Conservation (phyloP, 805 yeast genomes). For the Myxozyma mucilagina region DNA sequence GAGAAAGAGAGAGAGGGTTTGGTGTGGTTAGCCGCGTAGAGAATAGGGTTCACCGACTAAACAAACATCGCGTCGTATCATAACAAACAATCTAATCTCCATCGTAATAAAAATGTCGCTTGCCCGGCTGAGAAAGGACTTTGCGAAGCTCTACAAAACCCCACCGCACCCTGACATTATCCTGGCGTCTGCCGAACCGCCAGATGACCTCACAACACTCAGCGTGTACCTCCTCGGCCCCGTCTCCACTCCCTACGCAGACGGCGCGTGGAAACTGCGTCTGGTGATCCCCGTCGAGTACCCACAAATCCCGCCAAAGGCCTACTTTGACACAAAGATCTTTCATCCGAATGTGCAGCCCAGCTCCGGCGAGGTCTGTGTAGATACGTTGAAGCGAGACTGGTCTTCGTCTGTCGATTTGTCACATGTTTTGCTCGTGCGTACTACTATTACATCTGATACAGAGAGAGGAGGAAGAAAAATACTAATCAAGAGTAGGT, state of each 20-base stretch:
- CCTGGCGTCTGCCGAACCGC: constrained; percentile 23
- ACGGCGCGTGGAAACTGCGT: constrained; percentile 50
- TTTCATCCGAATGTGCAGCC: constrained; percentile 41
- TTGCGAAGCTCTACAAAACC: constrained; percentile 14
- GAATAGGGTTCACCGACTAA: too few species aligned
- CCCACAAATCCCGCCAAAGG: constrained; percentile 49
- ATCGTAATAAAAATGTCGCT: neutral
- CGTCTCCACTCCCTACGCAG: constrained; percentile 45
- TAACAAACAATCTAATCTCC: too few species aligned
- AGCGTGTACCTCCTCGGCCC: constrained; percentile 41
- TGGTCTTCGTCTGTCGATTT: constrained; percentile 37
- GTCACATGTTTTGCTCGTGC: constrained; percentile 34
- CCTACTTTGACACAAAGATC: constrained; percentile 42
- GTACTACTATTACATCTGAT: neutral
- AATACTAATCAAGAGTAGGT: constrained; percentile 17
- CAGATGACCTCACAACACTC: constrained; percentile 16
- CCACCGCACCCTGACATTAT: constrained; percentile 28
- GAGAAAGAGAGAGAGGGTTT: neutral
- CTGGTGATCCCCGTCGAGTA: constrained; percentile 45
- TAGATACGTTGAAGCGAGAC: constrained; percentile 39
- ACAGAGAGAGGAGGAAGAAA: neutral
- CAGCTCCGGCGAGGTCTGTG: constrained; percentile 39
- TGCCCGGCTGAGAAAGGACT: constrained; percentile 23
- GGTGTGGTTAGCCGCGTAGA: neutral
- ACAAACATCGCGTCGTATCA: too few species aligned